These are phyloP conservation scores for Suillus sp. DNA, from an alignment of 768 basidiomycete genomes.

Conservation along the genomic window DNA sequence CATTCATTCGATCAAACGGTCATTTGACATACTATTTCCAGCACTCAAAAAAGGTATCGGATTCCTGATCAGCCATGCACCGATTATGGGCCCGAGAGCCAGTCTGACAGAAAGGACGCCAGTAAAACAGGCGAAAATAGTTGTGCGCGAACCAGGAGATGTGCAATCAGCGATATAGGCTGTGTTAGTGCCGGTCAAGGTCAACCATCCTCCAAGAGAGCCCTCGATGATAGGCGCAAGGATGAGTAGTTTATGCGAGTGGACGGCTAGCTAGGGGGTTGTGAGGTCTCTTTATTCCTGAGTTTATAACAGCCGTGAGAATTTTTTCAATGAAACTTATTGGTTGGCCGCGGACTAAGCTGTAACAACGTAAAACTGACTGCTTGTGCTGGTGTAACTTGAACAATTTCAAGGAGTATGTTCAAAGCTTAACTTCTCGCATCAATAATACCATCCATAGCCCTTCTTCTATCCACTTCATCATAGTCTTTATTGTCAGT, in stretches of 20 bases:
- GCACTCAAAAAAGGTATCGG: conserved; percentile 38
- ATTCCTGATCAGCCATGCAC: conserved; percentile 51
- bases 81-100: conserved; percentile 75
- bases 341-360: too few relatives aligned
- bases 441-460: conserved; percentile 38
- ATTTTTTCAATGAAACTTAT: too few relatives aligned
- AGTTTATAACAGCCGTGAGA: too few relatives aligned
- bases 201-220: conserved; percentile 77
- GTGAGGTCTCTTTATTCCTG: too few relatives aligned
- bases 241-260: conserved; percentile 75
- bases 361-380: too few relatives aligned
- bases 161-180: conserved; percentile 79
- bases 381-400: neutral
- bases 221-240: conserved; percentile 82
- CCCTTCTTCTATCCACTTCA: conserved; percentile 53
- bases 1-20: conserved; percentile 10
- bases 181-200: conserved; percentile 59
- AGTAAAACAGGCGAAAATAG: conserved; percentile 65
- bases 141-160: conserved; percentile 76
- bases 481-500: conserved; percentile 42
- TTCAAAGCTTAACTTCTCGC: neutral
- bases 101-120: conserved; percentile 81
- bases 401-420: neutral
- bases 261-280: conserved; percentile 58
- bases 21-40: conserved; percentile 22